Conservation (phyloP, 495 filamentous ascomycete species). For the Aspergillus mulundensis region DNA sequence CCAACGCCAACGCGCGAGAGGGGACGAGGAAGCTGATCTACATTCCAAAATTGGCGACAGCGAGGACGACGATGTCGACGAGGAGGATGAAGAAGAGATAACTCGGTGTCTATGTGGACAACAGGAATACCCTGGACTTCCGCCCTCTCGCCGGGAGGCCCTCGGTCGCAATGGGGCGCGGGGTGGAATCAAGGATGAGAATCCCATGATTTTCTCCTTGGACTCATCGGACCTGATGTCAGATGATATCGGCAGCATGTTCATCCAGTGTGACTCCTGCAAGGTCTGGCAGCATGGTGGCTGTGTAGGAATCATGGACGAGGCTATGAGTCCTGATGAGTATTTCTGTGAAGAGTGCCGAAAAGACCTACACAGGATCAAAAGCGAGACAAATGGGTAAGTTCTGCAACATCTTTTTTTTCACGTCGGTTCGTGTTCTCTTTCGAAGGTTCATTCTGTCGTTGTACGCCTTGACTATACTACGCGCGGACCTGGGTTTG, state of each 20-base stretch:
- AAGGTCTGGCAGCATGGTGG: constrained; percentile 99
- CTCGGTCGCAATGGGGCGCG: constrained; percentile 46
- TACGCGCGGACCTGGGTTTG: constrained; percentile 2
- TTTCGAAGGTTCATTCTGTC: constrained; percentile 10
- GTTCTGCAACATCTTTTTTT: constrained; percentile 30
- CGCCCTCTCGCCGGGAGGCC: constrained; percentile 59
- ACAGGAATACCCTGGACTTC: constrained; percentile 91
- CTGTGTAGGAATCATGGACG: constrained; percentile 95
- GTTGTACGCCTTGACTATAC: constrained; percentile 8
- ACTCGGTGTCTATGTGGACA: constrained; percentile 93
- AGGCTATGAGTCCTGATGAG: constrained; percentile 85
- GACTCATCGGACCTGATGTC: constrained; percentile 49
- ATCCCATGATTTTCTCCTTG: constrained; percentile 30
- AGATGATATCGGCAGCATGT: constrained; percentile 89
- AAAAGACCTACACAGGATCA: constrained; percentile 83
- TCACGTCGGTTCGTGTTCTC: constrained; percentile 10
- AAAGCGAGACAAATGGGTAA: constrained; percentile 79
- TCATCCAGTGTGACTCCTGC: constrained; percentile 96
- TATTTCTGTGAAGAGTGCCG: constrained; percentile 97
- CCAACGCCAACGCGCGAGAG: constrained; percentile 65
- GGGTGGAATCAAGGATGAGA: constrained; percentile 54
- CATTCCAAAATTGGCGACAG: constrained; percentile 38
- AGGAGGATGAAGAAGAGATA: constrained; percentile 74
- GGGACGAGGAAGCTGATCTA: constrained; percentile 54
- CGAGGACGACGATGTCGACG: constrained; percentile 55